phyloP scores from a whole-genome alignment of 257 asterid species.

The Solanum neorickii region DNA sequence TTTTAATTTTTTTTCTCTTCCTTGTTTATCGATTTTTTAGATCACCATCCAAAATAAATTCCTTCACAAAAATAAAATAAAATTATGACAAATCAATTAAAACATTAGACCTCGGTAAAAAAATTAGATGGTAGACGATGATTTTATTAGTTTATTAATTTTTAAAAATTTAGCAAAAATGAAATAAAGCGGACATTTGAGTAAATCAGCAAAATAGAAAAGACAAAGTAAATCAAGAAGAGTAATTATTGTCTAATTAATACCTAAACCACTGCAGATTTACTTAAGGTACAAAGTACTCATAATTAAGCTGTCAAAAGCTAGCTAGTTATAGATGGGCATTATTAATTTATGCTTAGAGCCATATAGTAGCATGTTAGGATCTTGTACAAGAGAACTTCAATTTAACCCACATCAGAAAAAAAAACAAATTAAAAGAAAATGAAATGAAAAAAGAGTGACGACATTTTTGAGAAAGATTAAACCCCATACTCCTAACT shows the following conservation, averaged over 20 bases:
- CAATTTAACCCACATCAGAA: neutral
- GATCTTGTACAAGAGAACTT: neutral
- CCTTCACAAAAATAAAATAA: neutral
- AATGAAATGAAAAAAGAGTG: neutral
- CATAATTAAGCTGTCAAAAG: neutral
- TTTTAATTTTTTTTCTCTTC: neutral
- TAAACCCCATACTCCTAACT: neutral
- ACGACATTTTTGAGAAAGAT: neutral
- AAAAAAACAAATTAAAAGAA: neutral
- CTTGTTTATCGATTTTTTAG: neutral
- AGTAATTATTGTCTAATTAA: neutral
- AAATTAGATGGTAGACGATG: neutral
- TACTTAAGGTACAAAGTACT: neutral
- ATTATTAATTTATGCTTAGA: neutral
- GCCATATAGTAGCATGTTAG: slow-evolving; percentile 3
- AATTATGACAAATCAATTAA: neutral
- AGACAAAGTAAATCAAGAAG: neutral
- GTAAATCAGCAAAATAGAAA: neutral
- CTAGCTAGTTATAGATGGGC: neutral
- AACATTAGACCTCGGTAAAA: neutral
- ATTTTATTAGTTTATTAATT: neutral
- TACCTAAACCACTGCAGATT: neutral
- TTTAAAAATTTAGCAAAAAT: too few relatives aligned
- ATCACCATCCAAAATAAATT: neutral
- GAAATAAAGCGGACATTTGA: neutral